phyloP scores from a whole-genome alignment of 129 eudicot species.

The Escallonia rubra region DNA sequence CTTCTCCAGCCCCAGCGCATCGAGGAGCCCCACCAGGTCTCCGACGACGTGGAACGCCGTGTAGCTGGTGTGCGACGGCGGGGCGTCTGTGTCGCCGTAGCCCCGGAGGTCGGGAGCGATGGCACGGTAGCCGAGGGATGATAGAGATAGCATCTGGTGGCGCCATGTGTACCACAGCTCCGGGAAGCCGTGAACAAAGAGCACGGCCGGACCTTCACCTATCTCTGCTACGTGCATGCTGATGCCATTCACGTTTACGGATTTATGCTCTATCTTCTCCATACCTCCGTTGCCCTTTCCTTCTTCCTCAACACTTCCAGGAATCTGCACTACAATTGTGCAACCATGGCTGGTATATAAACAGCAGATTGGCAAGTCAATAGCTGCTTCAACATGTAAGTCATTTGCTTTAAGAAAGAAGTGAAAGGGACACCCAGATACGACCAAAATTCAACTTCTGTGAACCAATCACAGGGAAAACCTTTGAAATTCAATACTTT shows the following conservation, averaged over 20 bases:
- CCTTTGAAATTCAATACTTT: no score
- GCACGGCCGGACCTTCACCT: constrained; percentile 54
- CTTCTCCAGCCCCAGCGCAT: constrained; percentile 35
- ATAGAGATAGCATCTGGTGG: constrained; percentile 72
- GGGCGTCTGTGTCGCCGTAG: constrained; percentile 77
- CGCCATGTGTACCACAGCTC: constrained; percentile 96
- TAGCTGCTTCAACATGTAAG: no score
- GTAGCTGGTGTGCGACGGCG: constrained; percentile 54
- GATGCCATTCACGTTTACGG: constrained; percentile 50
- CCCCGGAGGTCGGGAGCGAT: constrained; percentile 94
- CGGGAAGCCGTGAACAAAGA: constrained; percentile 90
- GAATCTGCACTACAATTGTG: no score
- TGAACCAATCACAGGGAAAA: no score
- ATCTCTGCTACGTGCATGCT: constrained; percentile 77
- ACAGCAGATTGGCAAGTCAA: no score
- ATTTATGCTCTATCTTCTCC: constrained; percentile 63
- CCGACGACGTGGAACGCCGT: constrained; percentile 70
- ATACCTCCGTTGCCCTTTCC: not conserved
- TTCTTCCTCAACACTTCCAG: no score
- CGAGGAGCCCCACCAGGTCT: constrained; percentile 62
- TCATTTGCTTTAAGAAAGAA: no score
- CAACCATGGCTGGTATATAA: no score
- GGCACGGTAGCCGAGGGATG: constrained; percentile 63
- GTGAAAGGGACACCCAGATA: no score
- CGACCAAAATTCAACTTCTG: no score